A percentile compares a stretch with the other conserved stretches of the same genome.
phyloP scores from a whole-genome alignment of 2,329 filamentous ascomycete genomes.

The Septoria petroselini region DNA sequence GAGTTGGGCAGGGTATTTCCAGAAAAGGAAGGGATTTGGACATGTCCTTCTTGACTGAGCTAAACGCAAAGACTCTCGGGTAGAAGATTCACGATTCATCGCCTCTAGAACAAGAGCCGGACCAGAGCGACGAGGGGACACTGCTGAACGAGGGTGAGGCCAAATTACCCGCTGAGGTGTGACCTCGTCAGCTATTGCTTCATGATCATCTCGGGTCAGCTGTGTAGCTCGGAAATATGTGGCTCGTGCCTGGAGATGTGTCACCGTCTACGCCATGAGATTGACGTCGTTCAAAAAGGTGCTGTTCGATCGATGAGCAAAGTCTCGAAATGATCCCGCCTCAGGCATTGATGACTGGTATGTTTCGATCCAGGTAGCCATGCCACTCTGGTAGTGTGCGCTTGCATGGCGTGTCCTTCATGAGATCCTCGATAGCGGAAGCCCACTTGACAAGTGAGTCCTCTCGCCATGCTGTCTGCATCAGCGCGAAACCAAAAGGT shows the following conservation, averaged over 20 bases:
- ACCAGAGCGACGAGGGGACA: background rate
- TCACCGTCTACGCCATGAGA: background rate
- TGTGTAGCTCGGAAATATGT: no score
- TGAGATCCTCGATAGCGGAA: conserved; percentile 48
- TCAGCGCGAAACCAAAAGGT: conserved; percentile 46
- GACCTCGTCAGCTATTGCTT: no score
- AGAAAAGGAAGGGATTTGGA: no score
- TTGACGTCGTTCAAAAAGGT: background rate
- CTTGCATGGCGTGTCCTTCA: conserved; percentile 20
- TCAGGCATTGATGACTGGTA: conserved; percentile 32
- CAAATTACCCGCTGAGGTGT: no score
- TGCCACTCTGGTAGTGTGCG: conserved; percentile 40
- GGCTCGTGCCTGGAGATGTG: no score
- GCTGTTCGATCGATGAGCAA: background rate
- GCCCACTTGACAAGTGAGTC: conserved; percentile 35
- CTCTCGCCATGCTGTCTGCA: conserved; percentile 38
- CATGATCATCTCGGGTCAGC: no score
- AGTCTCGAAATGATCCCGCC: background rate
- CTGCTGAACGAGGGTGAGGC: background rate
- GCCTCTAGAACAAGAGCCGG: background rate
- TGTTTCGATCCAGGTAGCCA: conserved; percentile 40
- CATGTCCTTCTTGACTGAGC: no score
- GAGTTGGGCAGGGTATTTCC: no score
- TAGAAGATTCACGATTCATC: no score
- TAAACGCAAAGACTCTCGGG: no score